These are phyloP conservation scores for Exophiala xenobiotica DNA, from an alignment of 2,329 filamentous ascomycete species.

Conservation along the genomic window DNA sequence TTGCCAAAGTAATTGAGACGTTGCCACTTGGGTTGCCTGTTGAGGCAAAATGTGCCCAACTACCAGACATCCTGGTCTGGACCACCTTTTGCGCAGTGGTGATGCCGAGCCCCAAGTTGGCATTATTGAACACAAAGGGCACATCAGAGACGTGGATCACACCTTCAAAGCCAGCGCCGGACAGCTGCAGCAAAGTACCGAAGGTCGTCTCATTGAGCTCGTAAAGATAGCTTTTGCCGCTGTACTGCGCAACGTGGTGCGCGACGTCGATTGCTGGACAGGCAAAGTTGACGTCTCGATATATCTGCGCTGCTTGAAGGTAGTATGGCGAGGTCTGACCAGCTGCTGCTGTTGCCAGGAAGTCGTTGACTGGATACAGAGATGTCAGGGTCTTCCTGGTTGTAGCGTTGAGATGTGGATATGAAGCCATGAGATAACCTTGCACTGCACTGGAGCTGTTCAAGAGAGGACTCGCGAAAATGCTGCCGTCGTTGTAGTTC, in stretches of 20 bases:
- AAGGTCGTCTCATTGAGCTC: conserved; percentile 15
- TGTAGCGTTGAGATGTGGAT: conserved; percentile 12
- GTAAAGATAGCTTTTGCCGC: conserved; percentile 14
- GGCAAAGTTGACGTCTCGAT: conserved; percentile 19
- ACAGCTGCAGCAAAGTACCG: conserved; percentile 5
- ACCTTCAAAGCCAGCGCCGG: conserved; percentile 15
- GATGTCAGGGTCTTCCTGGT: conserved; percentile 11
- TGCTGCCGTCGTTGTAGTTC: conserved; percentile 18
- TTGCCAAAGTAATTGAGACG: conserved; percentile 3
- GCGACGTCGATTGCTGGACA: conserved; percentile 15
- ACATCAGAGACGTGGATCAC: conserved; percentile 18
- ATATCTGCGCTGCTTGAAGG: conserved; percentile 18
- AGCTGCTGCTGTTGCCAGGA: conserved; percentile 3
- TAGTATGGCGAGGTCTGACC: conserved; percentile 11
- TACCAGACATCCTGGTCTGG: conserved; percentile 15
- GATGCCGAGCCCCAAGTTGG: conserved; percentile 15
- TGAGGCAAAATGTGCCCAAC: conserved; percentile 13
- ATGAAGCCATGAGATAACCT: conserved; percentile 8
- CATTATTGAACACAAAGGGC: conserved; percentile 16
- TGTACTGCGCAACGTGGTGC: conserved; percentile 11
- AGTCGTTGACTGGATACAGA: conserved; percentile 15
- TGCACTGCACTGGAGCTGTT: conserved; percentile 5
- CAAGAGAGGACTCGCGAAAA: conserved; percentile 9
- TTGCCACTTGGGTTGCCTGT: conserved; percentile 14
- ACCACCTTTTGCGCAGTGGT: conserved; percentile 13